Evolutionary conservation across 257 asterid genomes (phyloP).

Genomic region (Apocynum venetum): DNA sequence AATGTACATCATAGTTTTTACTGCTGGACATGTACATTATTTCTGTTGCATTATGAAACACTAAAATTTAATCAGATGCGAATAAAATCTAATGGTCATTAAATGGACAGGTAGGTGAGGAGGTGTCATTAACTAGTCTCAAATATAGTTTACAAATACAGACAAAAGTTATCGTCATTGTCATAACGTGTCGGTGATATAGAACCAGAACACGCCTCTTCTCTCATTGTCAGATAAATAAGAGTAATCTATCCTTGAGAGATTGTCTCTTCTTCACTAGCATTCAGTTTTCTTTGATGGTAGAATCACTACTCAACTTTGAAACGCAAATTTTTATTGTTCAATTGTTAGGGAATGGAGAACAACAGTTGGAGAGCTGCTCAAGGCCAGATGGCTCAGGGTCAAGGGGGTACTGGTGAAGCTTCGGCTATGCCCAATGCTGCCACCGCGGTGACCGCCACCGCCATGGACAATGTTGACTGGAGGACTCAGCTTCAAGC

Average conservation of each 20-base stretch:
- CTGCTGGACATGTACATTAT: background rate
- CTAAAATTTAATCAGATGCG: background rate
- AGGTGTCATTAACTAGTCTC: background rate
- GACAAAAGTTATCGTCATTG: background rate
- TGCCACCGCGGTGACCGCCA: background rate
- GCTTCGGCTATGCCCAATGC: conserved; percentile 32
- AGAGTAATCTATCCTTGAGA: background rate
- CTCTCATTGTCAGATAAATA: background rate
- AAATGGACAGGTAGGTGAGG: background rate
- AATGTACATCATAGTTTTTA: background rate
- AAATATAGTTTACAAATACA: background rate
- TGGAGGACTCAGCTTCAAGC: conserved; percentile 73
- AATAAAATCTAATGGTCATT: background rate
- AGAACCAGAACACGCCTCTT: background rate
- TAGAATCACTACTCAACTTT: background rate
- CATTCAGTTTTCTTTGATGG: background rate
- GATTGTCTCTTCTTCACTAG: background rate
- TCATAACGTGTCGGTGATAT: background rate
- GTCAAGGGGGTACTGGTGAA: conserved; percentile 46
- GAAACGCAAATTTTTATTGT: background rate
- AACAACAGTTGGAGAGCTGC: conserved; percentile 56
- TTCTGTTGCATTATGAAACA: background rate
- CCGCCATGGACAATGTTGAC: conserved; percentile 53
- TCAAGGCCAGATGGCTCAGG: conserved; percentile 51
- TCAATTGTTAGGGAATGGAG: conserved; percentile 41